phyloP scores from a whole-genome alignment of 352 stramenopile species.

The Phytophthora syringae region DNA sequence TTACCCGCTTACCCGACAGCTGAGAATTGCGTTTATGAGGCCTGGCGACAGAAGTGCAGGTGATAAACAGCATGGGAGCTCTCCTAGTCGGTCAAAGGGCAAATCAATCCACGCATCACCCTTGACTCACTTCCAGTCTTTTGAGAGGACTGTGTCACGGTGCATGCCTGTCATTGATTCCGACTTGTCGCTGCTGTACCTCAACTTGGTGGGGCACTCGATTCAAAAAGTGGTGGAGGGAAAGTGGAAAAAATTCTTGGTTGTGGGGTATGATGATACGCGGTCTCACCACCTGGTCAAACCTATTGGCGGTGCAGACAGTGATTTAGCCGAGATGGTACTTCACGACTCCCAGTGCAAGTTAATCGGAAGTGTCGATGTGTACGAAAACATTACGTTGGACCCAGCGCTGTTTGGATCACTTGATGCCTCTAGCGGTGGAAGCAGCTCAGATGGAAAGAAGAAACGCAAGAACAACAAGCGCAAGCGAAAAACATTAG shows the following conservation, averaged over 20 bases:
- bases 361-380: constrained; percentile 49
- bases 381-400: constrained; percentile 54
- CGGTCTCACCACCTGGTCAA: constrained; percentile 70
- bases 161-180: constrained; percentile 61
- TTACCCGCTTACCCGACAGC: constrained; percentile 74
- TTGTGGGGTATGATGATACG: constrained; percentile 71
- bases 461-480: constrained; percentile 77
- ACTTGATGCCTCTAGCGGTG: constrained; percentile 14
- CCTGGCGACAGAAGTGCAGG: constrained; percentile 25
- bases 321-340: constrained; percentile 68
- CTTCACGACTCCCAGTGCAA: constrained; percentile 85
- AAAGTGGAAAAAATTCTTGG: constrained; percentile 80
- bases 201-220: constrained; percentile 70
- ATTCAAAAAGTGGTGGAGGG: constrained; percentile 81
- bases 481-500: constrained; percentile 53
- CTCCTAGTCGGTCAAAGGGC: constrained; percentile 14
- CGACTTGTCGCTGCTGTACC: constrained; percentile 62
- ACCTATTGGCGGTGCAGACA: constrained; percentile 40
- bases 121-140: constrained; percentile 87
- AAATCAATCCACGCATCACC: constrained; percentile 76
- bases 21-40: constrained; percentile 62
- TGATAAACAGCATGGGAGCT: constrained; percentile 7
- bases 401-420: constrained; percentile 61
- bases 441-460: constrained; percentile 24
- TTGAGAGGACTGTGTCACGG: constrained; percentile 78